Conservation (phyloP, 2,329 filamentous ascomycete species). For the Dactylonectria macrodidyma region DNA sequence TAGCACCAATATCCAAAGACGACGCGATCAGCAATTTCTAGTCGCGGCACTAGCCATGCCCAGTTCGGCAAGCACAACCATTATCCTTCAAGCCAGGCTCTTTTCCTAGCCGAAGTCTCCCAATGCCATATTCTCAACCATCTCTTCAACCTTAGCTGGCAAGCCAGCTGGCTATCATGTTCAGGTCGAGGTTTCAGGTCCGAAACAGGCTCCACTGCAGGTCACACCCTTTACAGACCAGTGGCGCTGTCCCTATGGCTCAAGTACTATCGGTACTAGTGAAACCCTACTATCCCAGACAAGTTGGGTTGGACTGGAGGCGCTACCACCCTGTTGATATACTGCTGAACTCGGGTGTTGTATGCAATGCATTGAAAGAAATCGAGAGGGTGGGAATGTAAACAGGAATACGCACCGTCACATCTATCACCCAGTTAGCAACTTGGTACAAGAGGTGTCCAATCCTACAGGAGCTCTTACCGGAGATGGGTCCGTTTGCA, state of each 20-base stretch:
- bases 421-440: conserved; percentile 61
- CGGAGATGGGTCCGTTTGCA: conserved; percentile 88
- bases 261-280: not conserved
- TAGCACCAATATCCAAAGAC: conserved; percentile 44
- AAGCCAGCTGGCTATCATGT: not conserved
- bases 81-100: not conserved
- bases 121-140: no score
- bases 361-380: not conserved
- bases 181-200: not conserved
- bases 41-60: not conserved
- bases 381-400: conserved; percentile 10
- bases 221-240: not conserved
- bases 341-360: not conserved
- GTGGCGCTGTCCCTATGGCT: not conserved
- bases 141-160: no score
- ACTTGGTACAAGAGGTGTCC: not conserved
- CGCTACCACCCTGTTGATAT: not conserved
- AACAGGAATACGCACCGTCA: conserved; percentile 69
- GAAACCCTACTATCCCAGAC: no score
- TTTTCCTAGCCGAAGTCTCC: not conserved
- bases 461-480: conserved; percentile 55
- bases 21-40: not conserved
- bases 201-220: not conserved
- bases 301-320: not conserved
- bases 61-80: not conserved